Evolutionary conservation across 768 basidiomycete species (phyloP).

Genomic region (Strobilomyces dryophilus): DNA sequence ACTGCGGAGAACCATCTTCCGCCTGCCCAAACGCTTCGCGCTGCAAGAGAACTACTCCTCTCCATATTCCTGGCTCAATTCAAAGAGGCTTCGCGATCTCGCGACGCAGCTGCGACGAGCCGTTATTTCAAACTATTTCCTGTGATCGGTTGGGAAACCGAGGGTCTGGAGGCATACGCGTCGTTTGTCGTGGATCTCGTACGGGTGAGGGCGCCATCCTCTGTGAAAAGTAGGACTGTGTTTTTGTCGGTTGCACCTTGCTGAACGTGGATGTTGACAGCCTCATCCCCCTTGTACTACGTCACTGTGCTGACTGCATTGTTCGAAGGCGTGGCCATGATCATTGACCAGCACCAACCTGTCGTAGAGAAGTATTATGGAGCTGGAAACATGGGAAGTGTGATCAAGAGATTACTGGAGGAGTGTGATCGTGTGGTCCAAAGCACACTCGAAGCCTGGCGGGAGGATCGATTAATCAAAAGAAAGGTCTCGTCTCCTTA

Average conservation of each 20-base stretch:
- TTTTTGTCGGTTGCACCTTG: slow-evolving; percentile 4
- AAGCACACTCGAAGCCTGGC: slow-evolving; percentile 78
- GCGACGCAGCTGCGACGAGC: slow-evolving; percentile 83
- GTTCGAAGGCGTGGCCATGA: slow-evolving; percentile 92
- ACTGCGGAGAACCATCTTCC: slow-evolving; percentile 85
- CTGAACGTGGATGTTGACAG: slow-evolving; percentile 38
- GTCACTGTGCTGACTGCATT: slow-evolving; percentile 85
- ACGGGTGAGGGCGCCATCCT: slow-evolving; percentile 67
- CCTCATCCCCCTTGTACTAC: slow-evolving; percentile 90
- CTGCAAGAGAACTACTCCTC: slow-evolving; percentile 71
- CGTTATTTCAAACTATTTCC: slow-evolving; percentile 98
- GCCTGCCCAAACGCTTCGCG: slow-evolving; percentile 77
- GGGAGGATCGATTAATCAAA: slow-evolving; percentile 81
- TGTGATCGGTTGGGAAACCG: slow-evolving; percentile 87
- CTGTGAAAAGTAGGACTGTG: slow-evolving; percentile 67
- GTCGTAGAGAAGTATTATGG: slow-evolving; percentile 99
- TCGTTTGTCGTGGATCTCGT: slow-evolving; percentile 91
- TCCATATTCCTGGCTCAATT: slow-evolving; percentile 78
- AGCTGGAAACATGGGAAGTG: slow-evolving; percentile 75
- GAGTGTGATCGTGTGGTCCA: slow-evolving; percentile 86
- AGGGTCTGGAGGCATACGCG: slow-evolving; percentile 90
- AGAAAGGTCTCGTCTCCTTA: slow-evolving; percentile 54
- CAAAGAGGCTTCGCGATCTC: slow-evolving; percentile 69
- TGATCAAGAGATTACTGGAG: slow-evolving; percentile 68
- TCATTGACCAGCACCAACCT: slow-evolving; percentile 96